Percentiles rank a stretch among this genome's conserved stretches.
phyloP scores from a whole-genome alignment of 768 basidiomycete species.

The Psilocybe subaeruginosa region DNA sequence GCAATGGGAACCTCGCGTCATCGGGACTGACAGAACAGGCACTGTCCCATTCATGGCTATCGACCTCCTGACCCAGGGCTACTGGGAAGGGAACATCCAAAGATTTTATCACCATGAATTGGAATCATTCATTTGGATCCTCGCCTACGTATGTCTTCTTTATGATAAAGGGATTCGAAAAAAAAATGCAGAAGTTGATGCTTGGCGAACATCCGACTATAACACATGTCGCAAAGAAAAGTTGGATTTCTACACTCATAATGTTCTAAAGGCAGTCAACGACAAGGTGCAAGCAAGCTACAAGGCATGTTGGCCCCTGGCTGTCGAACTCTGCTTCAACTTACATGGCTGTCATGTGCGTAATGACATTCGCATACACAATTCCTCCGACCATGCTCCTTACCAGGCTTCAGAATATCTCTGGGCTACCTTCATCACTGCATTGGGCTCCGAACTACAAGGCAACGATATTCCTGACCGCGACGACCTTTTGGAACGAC shows the following conservation, averaged over 20 bases:
- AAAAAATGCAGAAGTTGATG: neutral
- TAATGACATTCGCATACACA: no score
- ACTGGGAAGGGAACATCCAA: slow-evolving; percentile 1
- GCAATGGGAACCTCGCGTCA: neutral
- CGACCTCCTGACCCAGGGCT: neutral
- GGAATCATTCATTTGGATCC: slow-evolving; percentile 10
- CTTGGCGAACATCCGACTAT: slow-evolving; percentile 4
- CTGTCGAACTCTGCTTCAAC: neutral
- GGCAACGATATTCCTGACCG: no score
- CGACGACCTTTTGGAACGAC: no score
- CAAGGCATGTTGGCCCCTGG: neutral
- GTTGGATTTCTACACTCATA: neutral
- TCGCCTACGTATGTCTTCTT: neutral
- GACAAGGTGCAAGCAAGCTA: neutral
- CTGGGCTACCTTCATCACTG: no score
- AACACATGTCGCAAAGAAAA: neutral
- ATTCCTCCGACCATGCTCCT: no score
- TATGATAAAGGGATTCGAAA: neutral
- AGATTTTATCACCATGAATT: slow-evolving; percentile 4
- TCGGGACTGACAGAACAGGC: neutral
- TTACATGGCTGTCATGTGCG: no score
- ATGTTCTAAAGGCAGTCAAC: neutral
- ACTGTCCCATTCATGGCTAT: slow-evolving; percentile 6
- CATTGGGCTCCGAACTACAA: no score
- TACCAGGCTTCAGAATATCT: no score